A percentile compares a stretch with the other conserved stretches of the same genome.
Evolutionary conservation across 2,329 filamentous ascomycete genomes (phyloP).

Genomic region (Colletotrichum abscissum): DNA sequence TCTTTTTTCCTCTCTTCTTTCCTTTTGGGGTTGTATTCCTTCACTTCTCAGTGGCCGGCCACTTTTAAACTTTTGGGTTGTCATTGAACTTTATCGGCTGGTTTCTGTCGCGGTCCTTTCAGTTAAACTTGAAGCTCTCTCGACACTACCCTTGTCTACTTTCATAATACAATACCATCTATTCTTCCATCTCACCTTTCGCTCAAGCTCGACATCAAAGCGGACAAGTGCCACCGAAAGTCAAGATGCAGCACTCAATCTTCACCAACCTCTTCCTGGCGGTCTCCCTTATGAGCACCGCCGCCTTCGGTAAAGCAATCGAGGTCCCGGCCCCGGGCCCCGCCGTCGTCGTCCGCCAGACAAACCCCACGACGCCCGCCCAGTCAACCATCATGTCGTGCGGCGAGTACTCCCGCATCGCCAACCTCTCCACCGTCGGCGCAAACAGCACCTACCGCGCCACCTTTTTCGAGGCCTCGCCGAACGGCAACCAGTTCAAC

Average conservation of each 20-base stretch:
- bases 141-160: background rate
- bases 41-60: slow-evolving; percentile 36
- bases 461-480: slow-evolving; percentile 56
- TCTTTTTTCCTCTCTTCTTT: slow-evolving; percentile 1
- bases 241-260: slow-evolving; percentile 27
- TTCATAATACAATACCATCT: background rate
- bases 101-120: slow-evolving; percentile 17
- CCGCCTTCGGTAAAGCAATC: slow-evolving; percentile 12
- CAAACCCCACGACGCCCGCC: background rate
- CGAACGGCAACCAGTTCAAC: slow-evolving; percentile 51
- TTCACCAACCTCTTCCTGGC: slow-evolving; percentile 33
- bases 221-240: background rate
- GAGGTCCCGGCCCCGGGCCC: slow-evolving; percentile 1
- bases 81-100: slow-evolving; percentile 4
- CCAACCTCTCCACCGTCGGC: slow-evolving; percentile 59
- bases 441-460: slow-evolving; percentile 57
- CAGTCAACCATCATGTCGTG: slow-evolving; percentile 41
- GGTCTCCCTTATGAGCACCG: slow-evolving; percentile 20
- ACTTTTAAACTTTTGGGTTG: slow-evolving; percentile 22
- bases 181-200: background rate
- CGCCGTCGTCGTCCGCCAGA: slow-evolving; percentile 33
- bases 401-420: slow-evolving; percentile 55
- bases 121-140: background rate
- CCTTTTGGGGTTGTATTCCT: background rate
- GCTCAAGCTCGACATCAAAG: background rate